phyloP scores from a whole-genome alignment of 306 rosid genomes.

The Medicago ruthenica region DNA sequence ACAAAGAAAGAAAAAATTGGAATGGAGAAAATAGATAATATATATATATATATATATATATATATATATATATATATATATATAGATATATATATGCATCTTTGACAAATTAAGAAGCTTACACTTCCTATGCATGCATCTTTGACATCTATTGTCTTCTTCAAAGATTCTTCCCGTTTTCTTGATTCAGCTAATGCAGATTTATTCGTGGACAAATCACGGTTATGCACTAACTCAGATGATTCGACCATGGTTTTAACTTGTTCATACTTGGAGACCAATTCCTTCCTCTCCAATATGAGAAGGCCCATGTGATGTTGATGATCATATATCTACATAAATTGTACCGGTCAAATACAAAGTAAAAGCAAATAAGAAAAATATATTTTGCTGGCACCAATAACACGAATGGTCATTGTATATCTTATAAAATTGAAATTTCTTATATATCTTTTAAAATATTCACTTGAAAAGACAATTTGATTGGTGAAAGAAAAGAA shows the following conservation, averaged over 20 bases:
- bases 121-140: conserved; percentile 95
- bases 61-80: too few species aligned
- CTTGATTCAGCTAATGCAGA: conserved; percentile 76
- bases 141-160: conserved; percentile 78
- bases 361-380: conserved; percentile 11
- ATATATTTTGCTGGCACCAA: conserved; percentile 19
- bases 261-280: conserved; percentile 68
- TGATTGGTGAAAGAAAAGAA: not conserved
- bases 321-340: conserved; percentile 75
- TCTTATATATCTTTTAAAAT: not conserved
- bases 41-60: too few species aligned
- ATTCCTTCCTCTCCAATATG: conserved; percentile 80
- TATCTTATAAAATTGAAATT: conserved; percentile 29
- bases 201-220: conserved; percentile 63
- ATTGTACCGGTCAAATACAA: conserved; percentile 33
- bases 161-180: conserved; percentile 81
- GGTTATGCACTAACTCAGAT: conserved; percentile 63
- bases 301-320: conserved; percentile 99
- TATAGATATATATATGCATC: too few species aligned
- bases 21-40: not conserved
- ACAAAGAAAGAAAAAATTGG: conserved; percentile 7
- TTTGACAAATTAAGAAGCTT: conserved; percentile 55
- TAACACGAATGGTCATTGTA: not conserved
- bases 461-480: conserved; percentile 24
- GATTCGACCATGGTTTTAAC: conserved; percentile 67